Base-by-base conservation (phyloP, 2,329 filamentous ascomycete species). In the Colletotrichum costaricense region DNA sequence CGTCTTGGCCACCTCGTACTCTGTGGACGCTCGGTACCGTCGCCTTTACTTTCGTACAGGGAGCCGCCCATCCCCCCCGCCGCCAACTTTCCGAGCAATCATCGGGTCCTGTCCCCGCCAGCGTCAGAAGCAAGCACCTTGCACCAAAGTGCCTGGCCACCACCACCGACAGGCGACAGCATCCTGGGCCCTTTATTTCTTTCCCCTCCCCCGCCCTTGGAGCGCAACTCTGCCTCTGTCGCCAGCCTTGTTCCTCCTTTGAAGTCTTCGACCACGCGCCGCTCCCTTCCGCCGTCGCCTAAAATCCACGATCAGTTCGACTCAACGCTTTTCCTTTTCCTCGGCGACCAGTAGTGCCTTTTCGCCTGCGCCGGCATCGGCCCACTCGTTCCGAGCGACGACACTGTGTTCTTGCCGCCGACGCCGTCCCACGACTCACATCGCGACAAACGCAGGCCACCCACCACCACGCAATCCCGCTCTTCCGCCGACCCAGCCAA, bases 181-280 rank as follows among this genome's bases (percentile, higher is more conserved):
- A 71, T 57, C 71, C 55, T 42, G 33, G 74, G 49, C 57, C 70
- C 54, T 68, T 63, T 46, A 69, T 69, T 67, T 68, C 58, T 64
- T 72, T 49, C 66, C 73, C 56, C 58, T 73, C 75, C 72, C 63
- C 63, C 63, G 67, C 66, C 57, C 72, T 59, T 35, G 30, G n/a
- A 63, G 57, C 11, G 38, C 42, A 24, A n/a, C 38, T 60, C 33
- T 60, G 14, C 38, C 46, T 28, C 33, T 56, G 54, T 67, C 24
- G 57, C 67, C 67, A 71, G 67, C 67, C 56, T 71, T 57, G 60
- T 60, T 38, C 42, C 19, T n/a, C n/a, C 24, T 49, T 38, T 30
- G 24, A 52, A 28, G 69, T 30, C 35, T 28, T 42, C 52, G 54
- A 46, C 42, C 28, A 58, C 65, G 52, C 54, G 54, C 42, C 35